Percentiles rank a stretch among this genome's conserved stretches.
Conservation (phyloP, 2,329 filamentous ascomycete species). For the Proliferodiscus dingleyae region DNA sequence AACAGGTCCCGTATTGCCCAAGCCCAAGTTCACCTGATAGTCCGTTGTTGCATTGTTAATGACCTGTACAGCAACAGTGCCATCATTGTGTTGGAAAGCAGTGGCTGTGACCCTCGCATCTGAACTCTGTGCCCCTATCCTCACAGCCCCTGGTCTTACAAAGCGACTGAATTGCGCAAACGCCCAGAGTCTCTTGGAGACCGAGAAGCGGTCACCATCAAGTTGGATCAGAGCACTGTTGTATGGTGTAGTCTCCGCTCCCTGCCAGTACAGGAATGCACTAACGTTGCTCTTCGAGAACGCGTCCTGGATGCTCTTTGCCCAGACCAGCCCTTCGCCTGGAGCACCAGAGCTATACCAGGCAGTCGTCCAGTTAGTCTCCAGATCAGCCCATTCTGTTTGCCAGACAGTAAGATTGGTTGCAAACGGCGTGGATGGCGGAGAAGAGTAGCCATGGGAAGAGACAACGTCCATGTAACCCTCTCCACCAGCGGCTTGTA, state of each 20-base stretch:
- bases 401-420: slow-evolving; percentile 45
- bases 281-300: slow-evolving; percentile 44
- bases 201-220: slow-evolving; percentile 7
- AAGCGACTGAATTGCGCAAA: slow-evolving; percentile 18
- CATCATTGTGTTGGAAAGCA: too few relatives aligned
- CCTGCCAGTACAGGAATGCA: slow-evolving; percentile 53
- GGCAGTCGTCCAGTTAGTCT: slow-evolving; percentile 38
- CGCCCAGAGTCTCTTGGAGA: slow-evolving; percentile 18
- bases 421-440: slow-evolving; percentile 36
- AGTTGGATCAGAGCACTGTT: slow-evolving; percentile 27
- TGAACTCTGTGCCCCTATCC: slow-evolving; percentile 6
- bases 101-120: too few relatives aligned
- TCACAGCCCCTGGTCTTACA: slow-evolving; percentile 16
- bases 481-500: slow-evolving; percentile 35
- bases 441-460: slow-evolving; percentile 37
- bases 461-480: slow-evolving; percentile 37
- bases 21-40: too few relatives aligned
- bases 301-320: slow-evolving; percentile 47
- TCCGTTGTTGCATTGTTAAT: too few relatives aligned
- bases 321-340: slow-evolving; percentile 52
- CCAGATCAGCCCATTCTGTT: slow-evolving; percentile 45
- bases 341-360: slow-evolving; percentile 44
- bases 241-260: slow-evolving; percentile 28
- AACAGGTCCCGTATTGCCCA: too few relatives aligned
- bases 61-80: too few relatives aligned